phyloP scores from a whole-genome alignment of 306 rosid species.

The Vigna angularis region DNA sequence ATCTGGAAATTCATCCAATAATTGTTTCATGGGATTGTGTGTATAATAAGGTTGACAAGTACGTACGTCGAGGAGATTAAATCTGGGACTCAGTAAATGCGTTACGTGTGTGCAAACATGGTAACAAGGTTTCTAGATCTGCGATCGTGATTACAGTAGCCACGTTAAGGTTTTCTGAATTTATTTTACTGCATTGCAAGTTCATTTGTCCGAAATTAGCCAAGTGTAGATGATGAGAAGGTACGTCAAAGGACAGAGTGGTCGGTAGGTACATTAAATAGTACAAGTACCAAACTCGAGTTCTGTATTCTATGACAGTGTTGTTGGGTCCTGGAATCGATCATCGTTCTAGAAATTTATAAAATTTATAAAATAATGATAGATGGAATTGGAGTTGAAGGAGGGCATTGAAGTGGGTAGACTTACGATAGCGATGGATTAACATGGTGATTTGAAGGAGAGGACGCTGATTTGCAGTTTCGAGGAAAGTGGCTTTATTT shows the following conservation, averaged over 20 bases:
- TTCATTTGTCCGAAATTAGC: background rate
- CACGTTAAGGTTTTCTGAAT: background rate
- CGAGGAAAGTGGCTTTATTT: slow-evolving; percentile 71
- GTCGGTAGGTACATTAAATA: background rate
- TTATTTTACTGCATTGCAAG: background rate
- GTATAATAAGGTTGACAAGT: slow-evolving; percentile 47
- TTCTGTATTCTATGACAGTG: slow-evolving; percentile 24
- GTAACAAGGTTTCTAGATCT: background rate
- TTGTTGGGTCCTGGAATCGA: background rate
- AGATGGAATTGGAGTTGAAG: slow-evolving; percentile 51
- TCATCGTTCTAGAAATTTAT: slow-evolving; percentile 21
- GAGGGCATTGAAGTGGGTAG: slow-evolving; percentile 31
- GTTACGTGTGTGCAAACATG: no score
- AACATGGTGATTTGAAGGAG: slow-evolving; percentile 51
- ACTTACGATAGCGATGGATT: slow-evolving; percentile 44
- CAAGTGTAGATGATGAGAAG: no score
- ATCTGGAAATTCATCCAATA: background rate
- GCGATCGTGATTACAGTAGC: background rate
- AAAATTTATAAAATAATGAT: slow-evolving; percentile 1
- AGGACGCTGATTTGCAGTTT: slow-evolving; percentile 56
- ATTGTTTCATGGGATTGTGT: slow-evolving; percentile 15
- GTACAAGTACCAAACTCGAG: background rate
- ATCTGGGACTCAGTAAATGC: no score
- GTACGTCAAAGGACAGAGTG: slow-evolving; percentile 17
- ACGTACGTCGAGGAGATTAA: slow-evolving; percentile 23